Evolutionary conservation across 2,329 filamentous ascomycete genomes (phyloP).

Genomic region (Immersiporthe knoxdaviesiana): DNA sequence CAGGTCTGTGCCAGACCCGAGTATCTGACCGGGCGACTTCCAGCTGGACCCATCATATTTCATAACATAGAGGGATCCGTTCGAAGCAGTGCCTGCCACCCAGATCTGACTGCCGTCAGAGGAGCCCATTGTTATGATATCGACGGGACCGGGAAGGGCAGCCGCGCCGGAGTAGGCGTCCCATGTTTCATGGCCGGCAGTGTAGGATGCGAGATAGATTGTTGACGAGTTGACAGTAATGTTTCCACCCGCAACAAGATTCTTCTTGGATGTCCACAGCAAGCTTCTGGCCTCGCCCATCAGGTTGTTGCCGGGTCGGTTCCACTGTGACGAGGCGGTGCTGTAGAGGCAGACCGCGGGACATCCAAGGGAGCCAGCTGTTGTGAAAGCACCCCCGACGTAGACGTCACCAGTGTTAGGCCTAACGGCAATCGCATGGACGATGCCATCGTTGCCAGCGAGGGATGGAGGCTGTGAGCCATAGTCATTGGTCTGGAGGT

Average conservation of each 20-base stretch:
- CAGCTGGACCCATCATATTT: conserved; percentile 79
- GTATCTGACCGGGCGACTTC: conserved; percentile 63
- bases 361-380: conserved; percentile 81
- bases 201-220: conserved; percentile 73
- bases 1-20: conserved; percentile 70
- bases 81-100: conserved; percentile 72
- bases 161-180: conserved; percentile 62
- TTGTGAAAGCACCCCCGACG: conserved; percentile 83
- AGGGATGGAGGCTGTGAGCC: conserved; percentile 75
- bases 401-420: conserved; percentile 76
- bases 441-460: conserved; percentile 68
- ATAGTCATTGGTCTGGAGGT: conserved; percentile 68
- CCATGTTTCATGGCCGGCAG: conserved; percentile 70
- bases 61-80: conserved; percentile 76
- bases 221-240: conserved; percentile 68
- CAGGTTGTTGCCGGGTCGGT: conserved; percentile 72
- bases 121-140: conserved; percentile 74
- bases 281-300: conserved; percentile 72
- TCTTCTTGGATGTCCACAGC: conserved; percentile 74
- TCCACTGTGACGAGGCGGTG: conserved; percentile 74
- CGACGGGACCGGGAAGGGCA: conserved; percentile 77
- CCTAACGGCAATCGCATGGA: conserved; percentile 75
- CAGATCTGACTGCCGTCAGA: conserved; percentile 75
- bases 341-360: conserved; percentile 81
- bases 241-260: conserved; percentile 77